Evolutionary conservation across 257 asterid genomes (phyloP).

Genomic region (Salvia rosmarinus): DNA sequence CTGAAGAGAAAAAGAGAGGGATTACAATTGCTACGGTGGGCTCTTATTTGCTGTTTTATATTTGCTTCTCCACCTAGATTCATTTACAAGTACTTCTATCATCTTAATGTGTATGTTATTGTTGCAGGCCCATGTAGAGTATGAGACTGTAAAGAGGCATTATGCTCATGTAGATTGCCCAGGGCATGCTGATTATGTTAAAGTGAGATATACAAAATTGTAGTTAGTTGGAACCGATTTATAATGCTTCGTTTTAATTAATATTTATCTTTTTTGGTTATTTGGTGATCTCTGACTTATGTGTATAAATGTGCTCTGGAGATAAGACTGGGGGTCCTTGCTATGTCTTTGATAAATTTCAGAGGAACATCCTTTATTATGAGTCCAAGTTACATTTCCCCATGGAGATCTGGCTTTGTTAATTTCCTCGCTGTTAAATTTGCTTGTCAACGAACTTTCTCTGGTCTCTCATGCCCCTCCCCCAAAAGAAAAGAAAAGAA

Average conservation of each 20-base stretch:
- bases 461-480: neutral
- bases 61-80: neutral
- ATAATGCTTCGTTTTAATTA: constrained; percentile 8
- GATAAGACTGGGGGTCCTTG: constrained; percentile 17
- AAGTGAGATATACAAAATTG: constrained; percentile 74
- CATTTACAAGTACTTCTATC: constrained; percentile 3
- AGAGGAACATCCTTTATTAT: constrained; percentile 6
- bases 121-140: constrained; percentile 93
- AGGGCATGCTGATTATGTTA: constrained; percentile 96
- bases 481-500: too few species aligned
- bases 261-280: neutral
- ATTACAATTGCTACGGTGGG: constrained; percentile 92
- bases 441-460: neutral
- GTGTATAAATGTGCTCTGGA: constrained; percentile 8
- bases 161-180: constrained; percentile 99
- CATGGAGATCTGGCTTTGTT: constrained; percentile 1
- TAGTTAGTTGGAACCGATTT: neutral
- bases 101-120: constrained; percentile 32
- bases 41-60: neutral
- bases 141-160: constrained; percentile 89
- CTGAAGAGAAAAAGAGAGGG: constrained; percentile 97
- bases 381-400: neutral
- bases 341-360: neutral
- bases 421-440: neutral
- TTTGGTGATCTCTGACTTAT: neutral